Evolutionary conservation across 441 rosid genomes (phyloP), one percentile per base, ranked within the genome.

Genomic region (Pelargonium citronellum): DNA sequence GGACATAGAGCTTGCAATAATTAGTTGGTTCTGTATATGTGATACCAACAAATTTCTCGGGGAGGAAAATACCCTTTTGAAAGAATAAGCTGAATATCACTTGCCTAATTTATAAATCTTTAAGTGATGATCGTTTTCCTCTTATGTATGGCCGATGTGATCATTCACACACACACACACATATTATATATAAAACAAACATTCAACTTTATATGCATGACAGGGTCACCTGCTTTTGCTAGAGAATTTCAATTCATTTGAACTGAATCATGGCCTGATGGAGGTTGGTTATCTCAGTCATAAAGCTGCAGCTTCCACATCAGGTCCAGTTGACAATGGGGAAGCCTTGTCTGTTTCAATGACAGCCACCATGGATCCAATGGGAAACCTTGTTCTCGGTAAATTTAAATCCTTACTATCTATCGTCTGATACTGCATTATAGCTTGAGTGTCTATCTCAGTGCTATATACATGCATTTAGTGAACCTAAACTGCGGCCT

Each of bases 141-240:
- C 58, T 53, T 53, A 53, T 15, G 9, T 37, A 5, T 53, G 20
- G 58, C 58, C 19, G 17, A 53, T 53, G 1, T 53, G 19, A 53
- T n/a, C 17, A 17, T 44, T 44, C 49, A 30, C 3, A 30, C 24
- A 22, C 24, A 22, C 24, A 22, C 24, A 22, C 24, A 22, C 24
- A 22, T 22, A 22, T 22, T 72, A 43, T 19, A 49, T 68, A 30
- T 66, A 22, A 71, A 24, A 47, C 60, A 9, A 70, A 47, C 64
- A 9, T 68, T 44, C 12, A 13, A 19, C 69, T 68, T 78, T 22
- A 67, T 72, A 74, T 70, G 39, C 43, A 13, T 80, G 73, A 73
- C 84, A 89, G 97, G 98, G 98, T 27, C 91, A 91, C 84, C 80
- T 91, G 69, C 86, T 93, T 71, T 91, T 91, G 80, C 81, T 93